A percentile compares a stretch with the other conserved stretches of the same genome.
Conservation (phyloP, 169 alveolate species). For the Theileria orientalis region DNA sequence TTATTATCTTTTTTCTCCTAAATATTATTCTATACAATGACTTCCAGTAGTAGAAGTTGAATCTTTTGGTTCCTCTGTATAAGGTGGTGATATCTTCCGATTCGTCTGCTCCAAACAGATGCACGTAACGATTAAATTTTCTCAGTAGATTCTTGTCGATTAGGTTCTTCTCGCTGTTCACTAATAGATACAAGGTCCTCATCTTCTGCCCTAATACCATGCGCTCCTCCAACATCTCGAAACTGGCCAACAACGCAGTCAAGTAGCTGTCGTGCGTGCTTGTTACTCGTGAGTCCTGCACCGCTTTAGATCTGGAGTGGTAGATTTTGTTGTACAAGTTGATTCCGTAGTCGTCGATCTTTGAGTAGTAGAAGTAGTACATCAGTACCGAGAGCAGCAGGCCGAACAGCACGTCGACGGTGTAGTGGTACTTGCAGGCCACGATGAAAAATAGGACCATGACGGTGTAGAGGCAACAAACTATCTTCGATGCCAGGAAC, state of each 20-base stretch:
- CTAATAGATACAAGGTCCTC: background rate
- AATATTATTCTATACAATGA: background rate
- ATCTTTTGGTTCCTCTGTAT: constrained; percentile 1
- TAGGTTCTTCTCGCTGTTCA: background rate
- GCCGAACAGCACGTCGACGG: constrained; percentile 77
- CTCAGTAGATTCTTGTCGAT: background rate
- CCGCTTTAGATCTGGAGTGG: background rate
- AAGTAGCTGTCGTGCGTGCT: constrained; percentile 1
- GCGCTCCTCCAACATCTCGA: constrained; percentile 42
- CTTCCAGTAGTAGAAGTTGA: constrained; percentile 18
- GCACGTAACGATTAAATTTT: constrained; percentile 2
- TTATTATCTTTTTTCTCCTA: background rate
- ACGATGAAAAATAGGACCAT: constrained; percentile 44
- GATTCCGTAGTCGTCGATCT: background rate
- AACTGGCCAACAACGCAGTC: background rate
- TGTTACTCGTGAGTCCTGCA: background rate
- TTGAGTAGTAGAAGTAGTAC: constrained; percentile 22
- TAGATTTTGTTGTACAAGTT: background rate
- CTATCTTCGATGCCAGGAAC: constrained; percentile 28
- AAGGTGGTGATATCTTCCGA: background rate
- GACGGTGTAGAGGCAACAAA: constrained; percentile 20
- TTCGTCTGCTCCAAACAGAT: constrained; percentile 14
- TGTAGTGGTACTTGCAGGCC: constrained; percentile 69
- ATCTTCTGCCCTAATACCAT: constrained; percentile 11
- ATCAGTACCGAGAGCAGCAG: constrained; percentile 37